Base-by-base conservation (phyloP, 352 stramenopile species). In the Globisporangium paddicum region DNA sequence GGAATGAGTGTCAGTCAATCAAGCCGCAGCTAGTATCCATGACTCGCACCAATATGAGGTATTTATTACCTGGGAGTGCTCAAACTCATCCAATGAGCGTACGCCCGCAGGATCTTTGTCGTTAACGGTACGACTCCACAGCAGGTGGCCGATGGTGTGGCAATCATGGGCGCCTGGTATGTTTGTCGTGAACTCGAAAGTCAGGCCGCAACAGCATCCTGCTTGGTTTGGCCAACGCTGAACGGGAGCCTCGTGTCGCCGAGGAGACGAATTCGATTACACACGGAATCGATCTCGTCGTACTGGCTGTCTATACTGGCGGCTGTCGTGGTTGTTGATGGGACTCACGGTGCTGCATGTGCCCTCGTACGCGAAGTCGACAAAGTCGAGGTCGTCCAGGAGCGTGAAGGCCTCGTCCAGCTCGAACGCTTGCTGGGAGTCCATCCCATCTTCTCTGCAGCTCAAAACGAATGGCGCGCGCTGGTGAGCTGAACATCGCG, bases 101-200 rank as follows among this genome's bases (percentile, higher is more conserved):
- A n/a, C n/a, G n/a, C n/a, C n/a, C n/a, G n/a, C n/a, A n/a, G n/a
- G n/a, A n/a, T n/a, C n/a, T n/a, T n/a, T n/a, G n/a, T n/a, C n/a
- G n/a, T n/a, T n/a, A n/a, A n/a, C n/a, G n/a, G n/a, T n/a, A n/a
- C n/a, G n/a, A 3, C 10, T 25, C 56, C 56, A 63, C 19, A 63
- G 9, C 26, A 47, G 28, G 1, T 2, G 45, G 1, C 25, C n/a
- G 0, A 63, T 11, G 11, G 30, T 3, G 26, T 51, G 21, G 21
- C 41, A 55, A 23, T 51, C 4, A 26, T 19, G 25, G 10, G 23
- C 18, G 7, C 49, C 21, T 0, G 46, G 56, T 5, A 47, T 57
- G 47, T 28, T 63, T 5, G 35, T 57, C 47, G 38, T 52, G 37
- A 57, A n/a, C 37, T 63, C 56, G n/a, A 57, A 51, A 11, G 21